Conservation (phyloP, 306 rosid species). For the Lathyrus oleraceus region DNA sequence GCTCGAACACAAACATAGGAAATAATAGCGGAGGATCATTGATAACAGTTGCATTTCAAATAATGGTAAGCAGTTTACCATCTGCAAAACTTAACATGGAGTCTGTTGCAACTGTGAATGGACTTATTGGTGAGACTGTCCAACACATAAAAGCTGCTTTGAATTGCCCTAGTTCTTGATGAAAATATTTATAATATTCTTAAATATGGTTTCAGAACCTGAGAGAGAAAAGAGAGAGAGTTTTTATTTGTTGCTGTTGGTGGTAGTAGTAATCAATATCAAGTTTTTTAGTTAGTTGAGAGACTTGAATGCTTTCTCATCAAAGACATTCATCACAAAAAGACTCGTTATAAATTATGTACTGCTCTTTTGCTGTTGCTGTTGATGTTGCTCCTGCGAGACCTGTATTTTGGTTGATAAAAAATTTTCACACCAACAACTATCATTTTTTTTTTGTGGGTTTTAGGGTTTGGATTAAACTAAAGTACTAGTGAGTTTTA, state of each 20-base stretch:
- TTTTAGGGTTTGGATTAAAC: background rate
- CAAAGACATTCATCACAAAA: slow-evolving; percentile 47
- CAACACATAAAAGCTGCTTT: slow-evolving; percentile 87
- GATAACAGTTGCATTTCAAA: slow-evolving; percentile 82
- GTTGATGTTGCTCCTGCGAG: slow-evolving; percentile 31
- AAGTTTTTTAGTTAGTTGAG: slow-evolving; percentile 62
- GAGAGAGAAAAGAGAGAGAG: background rate
- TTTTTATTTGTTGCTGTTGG: slow-evolving; percentile 27
- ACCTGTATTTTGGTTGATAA: slow-evolving; percentile 45
- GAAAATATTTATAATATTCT: slow-evolving; percentile 19
- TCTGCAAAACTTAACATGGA: slow-evolving; percentile 82
- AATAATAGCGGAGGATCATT: slow-evolving; percentile 50
- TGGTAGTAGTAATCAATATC: slow-evolving; percentile 57
- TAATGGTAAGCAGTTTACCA: slow-evolving; percentile 79
- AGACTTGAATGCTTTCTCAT: slow-evolving; percentile 71
- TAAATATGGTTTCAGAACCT: slow-evolving; percentile 54
- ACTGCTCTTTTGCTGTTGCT: slow-evolving; percentile 46
- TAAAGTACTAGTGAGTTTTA: background rate
- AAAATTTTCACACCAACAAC: slow-evolving; percentile 64
- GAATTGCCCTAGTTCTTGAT: slow-evolving; percentile 73
- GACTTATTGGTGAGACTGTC: slow-evolving; percentile 75
- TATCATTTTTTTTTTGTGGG: background rate
- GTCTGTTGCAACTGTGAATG: slow-evolving; percentile 84
- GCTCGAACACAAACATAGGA: slow-evolving; percentile 42
- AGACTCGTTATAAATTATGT: slow-evolving; percentile 46